These are phyloP conservation scores for Saksenaea vasiformis DNA, from an alignment of 371 early-diverging fungal species.

Conservation along the genomic window DNA sequence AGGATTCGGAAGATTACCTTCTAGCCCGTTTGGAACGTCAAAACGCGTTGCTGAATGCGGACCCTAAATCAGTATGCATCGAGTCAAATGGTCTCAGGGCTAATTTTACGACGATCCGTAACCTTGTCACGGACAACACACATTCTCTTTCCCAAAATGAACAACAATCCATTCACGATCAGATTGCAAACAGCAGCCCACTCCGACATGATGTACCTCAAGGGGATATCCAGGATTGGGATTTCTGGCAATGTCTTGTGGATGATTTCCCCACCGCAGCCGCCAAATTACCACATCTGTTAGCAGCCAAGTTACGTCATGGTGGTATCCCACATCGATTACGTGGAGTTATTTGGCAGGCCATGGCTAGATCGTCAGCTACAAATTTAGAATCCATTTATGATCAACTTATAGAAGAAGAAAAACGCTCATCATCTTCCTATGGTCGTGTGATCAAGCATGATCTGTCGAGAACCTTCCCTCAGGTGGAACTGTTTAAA, in stretches of 20 bases:
- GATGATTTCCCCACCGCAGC: slow-evolving; percentile 78
- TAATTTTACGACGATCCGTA: slow-evolving; percentile 54
- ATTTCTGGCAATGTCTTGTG: slow-evolving; percentile 92
- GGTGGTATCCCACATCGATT: slow-evolving; percentile 84
- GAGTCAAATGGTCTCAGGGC: slow-evolving; percentile 60
- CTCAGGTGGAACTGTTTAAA: slow-evolving; percentile 81
- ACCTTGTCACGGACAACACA: slow-evolving; percentile 47
- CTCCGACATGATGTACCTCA: slow-evolving; percentile 10
- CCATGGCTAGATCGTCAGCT: slow-evolving; percentile 79
- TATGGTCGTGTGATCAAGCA: slow-evolving; percentile 88
- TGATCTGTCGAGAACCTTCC: slow-evolving; percentile 92
- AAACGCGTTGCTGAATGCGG: slow-evolving; percentile 58
- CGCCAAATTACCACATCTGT: slow-evolving; percentile 59
- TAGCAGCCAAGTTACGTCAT: slow-evolving; percentile 71
- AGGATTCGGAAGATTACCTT: slow-evolving; percentile 61
- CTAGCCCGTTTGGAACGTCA: slow-evolving; percentile 61
- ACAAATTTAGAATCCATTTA: slow-evolving; percentile 80
- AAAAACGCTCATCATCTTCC: slow-evolving; percentile 59
- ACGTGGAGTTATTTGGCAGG: slow-evolving; percentile 91
- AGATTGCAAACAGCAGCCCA: background rate
- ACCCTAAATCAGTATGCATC: slow-evolving; percentile 62
- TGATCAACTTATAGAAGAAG: slow-evolving; percentile 69
- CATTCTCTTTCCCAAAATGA: slow-evolving; percentile 21
- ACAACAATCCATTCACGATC: slow-evolving; percentile 25
- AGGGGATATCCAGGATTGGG: slow-evolving; percentile 65